Conservation (phyloP, 495 filamentous ascomycete species). For the Penicillium chermesinum region DNA sequence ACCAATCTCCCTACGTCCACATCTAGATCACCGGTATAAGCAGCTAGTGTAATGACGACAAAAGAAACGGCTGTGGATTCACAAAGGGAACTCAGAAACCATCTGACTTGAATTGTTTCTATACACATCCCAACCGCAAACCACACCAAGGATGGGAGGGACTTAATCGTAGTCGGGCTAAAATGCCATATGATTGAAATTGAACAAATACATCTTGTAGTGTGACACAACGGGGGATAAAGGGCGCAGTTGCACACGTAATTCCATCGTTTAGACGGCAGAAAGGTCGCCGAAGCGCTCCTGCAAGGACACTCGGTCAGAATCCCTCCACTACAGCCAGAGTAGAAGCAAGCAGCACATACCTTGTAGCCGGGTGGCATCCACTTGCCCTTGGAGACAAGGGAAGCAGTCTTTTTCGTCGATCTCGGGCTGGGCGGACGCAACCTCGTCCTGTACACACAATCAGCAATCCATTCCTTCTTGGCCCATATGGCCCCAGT, state of each 20-base stretch:
- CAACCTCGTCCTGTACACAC: conserved; percentile 80
- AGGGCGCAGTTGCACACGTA: conserved; percentile 18
- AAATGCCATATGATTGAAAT: conserved; percentile 31
- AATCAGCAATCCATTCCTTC: conserved; percentile 15
- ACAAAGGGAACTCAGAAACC: conserved; percentile 24
- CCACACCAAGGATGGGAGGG: conserved; percentile 21
- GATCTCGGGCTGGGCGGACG: conserved; percentile 85
- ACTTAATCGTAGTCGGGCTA: conserved; percentile 18
- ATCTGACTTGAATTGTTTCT: conserved; percentile 43
- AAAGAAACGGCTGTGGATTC: conserved; percentile 2
- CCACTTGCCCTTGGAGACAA: conserved; percentile 97
- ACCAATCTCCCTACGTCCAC: too few relatives aligned
- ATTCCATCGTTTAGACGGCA: conserved; percentile 61
- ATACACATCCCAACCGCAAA: conserved; percentile 40
- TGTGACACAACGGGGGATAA: conserved; percentile 37
- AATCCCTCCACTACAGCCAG: too few relatives aligned
- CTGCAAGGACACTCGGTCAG: too few relatives aligned
- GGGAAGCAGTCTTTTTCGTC: conserved; percentile 86
- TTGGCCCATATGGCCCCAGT: too few relatives aligned
- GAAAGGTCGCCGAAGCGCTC: conserved; percentile 98
- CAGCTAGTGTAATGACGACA: neutral
- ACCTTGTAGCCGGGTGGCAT: conserved; percentile 97
- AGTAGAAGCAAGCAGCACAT: conserved; percentile 34
- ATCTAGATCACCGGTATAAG: too few relatives aligned
- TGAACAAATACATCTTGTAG: conserved; percentile 31